These are phyloP conservation scores for Prillingera fragicola DNA, from an alignment of 1,284 basidiomycete genomes.

Conservation along the genomic window DNA sequence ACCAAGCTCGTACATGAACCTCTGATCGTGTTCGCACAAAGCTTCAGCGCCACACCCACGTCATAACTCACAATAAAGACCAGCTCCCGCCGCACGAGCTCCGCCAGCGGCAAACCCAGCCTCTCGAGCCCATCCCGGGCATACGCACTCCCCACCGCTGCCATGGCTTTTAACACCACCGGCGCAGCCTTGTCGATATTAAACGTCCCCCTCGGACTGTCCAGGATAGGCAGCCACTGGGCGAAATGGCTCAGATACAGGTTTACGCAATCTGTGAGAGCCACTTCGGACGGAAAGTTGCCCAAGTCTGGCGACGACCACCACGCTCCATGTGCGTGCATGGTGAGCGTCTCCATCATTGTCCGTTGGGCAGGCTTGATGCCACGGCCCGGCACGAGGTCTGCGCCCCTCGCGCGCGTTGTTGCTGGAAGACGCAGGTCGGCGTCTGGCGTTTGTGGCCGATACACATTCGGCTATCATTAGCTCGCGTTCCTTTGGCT, in stretches of 20 bases:
- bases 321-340: constrained; percentile 15
- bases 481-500: too few relatives aligned
- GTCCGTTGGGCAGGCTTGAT: neutral
- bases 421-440: constrained; percentile 6
- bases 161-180: constrained; percentile 19
- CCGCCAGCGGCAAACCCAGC: constrained; percentile 17
- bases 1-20: constrained; percentile 18
- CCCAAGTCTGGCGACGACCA: constrained; percentile 17
- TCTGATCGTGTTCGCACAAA: constrained; percentile 22
- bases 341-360: constrained; percentile 18
- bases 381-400: neutral
- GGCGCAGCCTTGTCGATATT: constrained; percentile 12
- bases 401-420: neutral
- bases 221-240: constrained; percentile 18
- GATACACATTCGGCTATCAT: neutral
- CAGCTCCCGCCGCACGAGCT: constrained; percentile 19
- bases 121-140: constrained; percentile 16
- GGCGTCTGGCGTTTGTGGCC: constrained; percentile 4
- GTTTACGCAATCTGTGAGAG: constrained; percentile 18
- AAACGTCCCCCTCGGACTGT: constrained; percentile 10
- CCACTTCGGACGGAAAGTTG: constrained; percentile 21
- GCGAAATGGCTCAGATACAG: constrained; percentile 23
- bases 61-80: constrained; percentile 19
- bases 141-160: constrained; percentile 23
- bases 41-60: neutral